These are phyloP conservation scores for Penicillium lagena DNA, from an alignment of 495 filamentous ascomycete genomes.

Conservation along the genomic window DNA sequence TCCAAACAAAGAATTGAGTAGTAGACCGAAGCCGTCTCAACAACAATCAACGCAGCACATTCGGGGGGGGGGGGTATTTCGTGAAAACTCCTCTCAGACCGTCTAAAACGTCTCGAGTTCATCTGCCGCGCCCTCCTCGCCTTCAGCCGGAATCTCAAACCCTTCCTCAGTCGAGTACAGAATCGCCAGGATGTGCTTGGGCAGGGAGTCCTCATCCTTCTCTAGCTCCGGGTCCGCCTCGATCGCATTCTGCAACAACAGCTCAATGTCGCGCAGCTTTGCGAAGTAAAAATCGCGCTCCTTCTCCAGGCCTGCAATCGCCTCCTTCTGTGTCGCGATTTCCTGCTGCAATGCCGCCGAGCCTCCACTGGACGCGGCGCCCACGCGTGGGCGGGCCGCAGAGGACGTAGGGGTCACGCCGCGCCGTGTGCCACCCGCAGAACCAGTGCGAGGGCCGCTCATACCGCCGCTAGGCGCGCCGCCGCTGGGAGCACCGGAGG, in stretches of 20 bases:
- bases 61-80: conserved; percentile 16
- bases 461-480: conserved; percentile 5
- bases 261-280: conserved; percentile 93
- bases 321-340: conserved; percentile 78
- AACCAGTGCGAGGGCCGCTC: not conserved
- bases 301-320: conserved; percentile 77
- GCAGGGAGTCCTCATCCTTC: conserved; percentile 82
- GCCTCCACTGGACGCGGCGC: conserved; percentile 46
- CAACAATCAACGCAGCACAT: too few relatives aligned
- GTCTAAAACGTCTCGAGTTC: conserved; percentile 48
- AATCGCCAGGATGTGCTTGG: conserved; percentile 93
- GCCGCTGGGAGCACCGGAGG: conserved; percentile 50
- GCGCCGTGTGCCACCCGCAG: conserved; percentile 34
- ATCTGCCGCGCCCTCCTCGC: conserved; percentile 25
- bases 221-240: conserved; percentile 87
- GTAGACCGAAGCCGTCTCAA: too few relatives aligned
- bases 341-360: conserved; percentile 70
- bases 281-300: conserved; percentile 99
- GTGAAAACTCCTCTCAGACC: conserved; percentile 5
- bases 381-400: conserved; percentile 38
- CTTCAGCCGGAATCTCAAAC: conserved; percentile 39
- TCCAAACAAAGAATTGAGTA: too few relatives aligned
- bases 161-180: conserved; percentile 91
- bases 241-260: conserved; percentile 85
- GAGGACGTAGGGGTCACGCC: conserved; percentile 71